These are phyloP conservation scores for Lactarius tabidus DNA, from an alignment of 768 basidiomycete genomes.

Conservation along the genomic window DNA sequence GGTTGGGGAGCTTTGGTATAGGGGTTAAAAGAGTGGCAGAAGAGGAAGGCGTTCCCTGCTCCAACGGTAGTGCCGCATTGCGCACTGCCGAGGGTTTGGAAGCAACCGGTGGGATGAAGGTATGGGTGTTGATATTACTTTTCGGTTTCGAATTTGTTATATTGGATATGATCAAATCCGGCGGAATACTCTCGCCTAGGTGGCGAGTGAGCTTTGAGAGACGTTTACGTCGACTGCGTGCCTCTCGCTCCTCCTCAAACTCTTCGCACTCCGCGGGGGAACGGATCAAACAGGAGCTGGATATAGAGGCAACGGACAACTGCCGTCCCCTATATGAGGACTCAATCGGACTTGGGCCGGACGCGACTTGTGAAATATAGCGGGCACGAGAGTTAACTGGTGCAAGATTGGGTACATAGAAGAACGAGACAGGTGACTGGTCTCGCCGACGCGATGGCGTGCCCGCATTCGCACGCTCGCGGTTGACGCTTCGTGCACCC, in stretches of 20 bases:
- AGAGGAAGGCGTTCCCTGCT: background rate
- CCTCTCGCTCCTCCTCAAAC: slow-evolving; percentile 9
- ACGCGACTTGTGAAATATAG: background rate
- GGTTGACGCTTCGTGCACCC: background rate
- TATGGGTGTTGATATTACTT: background rate
- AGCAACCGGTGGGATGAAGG: background rate
- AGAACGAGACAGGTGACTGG: background rate
- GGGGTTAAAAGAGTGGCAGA: background rate
- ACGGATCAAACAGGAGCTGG: background rate
- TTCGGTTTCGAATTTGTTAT: background rate
- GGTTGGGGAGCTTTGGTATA: background rate
- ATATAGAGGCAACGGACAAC: slow-evolving; percentile 8
- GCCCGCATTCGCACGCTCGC: background rate
- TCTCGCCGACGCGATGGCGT: too few relatives aligned
- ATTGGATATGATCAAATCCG: slow-evolving; percentile 11
- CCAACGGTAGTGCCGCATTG: background rate
- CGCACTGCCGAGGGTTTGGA: background rate
- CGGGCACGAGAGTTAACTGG: background rate
- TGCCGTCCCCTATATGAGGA: slow-evolving; percentile 2
- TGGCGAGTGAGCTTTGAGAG: slow-evolving; percentile 21
- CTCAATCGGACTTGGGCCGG: background rate
- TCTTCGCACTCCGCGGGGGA: slow-evolving; percentile 8
- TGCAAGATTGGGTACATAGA: background rate
- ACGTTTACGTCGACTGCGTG: slow-evolving; percentile 16
- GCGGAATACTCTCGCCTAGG: slow-evolving; percentile 20